Base-by-base conservation (phyloP, 2,329 filamentous ascomycete species). In the Pseudonectria buxi region DNA sequence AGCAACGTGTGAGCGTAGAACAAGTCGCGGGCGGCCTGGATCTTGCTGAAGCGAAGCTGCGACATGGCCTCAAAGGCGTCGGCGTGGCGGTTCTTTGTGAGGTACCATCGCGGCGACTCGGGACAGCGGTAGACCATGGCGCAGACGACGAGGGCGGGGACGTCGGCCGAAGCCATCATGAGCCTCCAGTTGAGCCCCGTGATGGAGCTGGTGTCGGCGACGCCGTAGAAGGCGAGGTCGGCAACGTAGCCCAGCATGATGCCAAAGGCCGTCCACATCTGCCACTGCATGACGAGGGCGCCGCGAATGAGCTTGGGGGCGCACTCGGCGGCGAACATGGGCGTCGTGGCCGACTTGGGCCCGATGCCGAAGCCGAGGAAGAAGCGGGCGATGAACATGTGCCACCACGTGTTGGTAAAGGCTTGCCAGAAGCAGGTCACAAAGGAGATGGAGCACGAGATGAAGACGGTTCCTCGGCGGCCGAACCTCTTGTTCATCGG, bases 211-310 rank as follows among this genome's bases (percentile, higher is more conserved):
- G 59, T 60, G 47, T 78, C 71, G 18, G 63, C 61, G n/a, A 64
- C 65, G 30, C 73, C 62, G 44, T 71, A 43, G 69, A 74, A 38
- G 63, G 71, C 44, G 71, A 68, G 47, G 70, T 72, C 69, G 30
- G 62, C 68, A 22, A 61, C 63, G 50, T 67, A 73, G n/a, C 74
- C 74, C 7, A 68, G 46, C 62, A 75, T 68, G 41, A 76, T 75
- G 4, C 71, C 69, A 32, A 74, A 73, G 1, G 67, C 66, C 0
- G 65, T 69, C 65, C 65, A 69, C 57, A 68, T 60, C 33, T 57
- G 69, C 83, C 83, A 88, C 45, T 78, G 78, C 83, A 89, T 89
- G 43, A 87, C 82, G 5, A 89, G 65, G 11, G 79, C 82, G 44
- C 83, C 81, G 44, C 82, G 73, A 33, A 86, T 76, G 4, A 65